Percentiles rank a stretch among this genome's conserved stretches.
These are phyloP conservation scores for Adansonia digitata DNA, from an alignment of 345 rosid genomes.

Conservation along the genomic window DNA sequence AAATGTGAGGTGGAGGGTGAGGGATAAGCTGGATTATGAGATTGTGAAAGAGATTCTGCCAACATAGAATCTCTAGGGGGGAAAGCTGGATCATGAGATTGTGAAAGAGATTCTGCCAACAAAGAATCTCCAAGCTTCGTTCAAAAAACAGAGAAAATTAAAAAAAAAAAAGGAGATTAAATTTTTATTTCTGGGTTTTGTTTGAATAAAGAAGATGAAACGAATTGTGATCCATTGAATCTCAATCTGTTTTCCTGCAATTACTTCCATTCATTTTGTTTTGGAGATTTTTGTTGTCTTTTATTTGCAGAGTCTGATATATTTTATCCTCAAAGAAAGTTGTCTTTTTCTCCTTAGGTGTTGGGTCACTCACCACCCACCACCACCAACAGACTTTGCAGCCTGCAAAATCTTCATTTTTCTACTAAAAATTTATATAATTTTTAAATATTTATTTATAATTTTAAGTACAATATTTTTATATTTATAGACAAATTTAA, in stretches of 20 bases:
- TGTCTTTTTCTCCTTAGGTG: slow-evolving; percentile 40
- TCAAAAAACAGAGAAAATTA: not conserved
- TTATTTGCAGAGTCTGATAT: slow-evolving; percentile 3
- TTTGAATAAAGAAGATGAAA: slow-evolving; percentile 12
- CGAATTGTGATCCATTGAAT: slow-evolving; percentile 56
- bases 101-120: slow-evolving; percentile 69
- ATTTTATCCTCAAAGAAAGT: slow-evolving; percentile 4
- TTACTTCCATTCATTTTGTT: slow-evolving; percentile 51
- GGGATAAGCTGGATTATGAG: slow-evolving; percentile 47
- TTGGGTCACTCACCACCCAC: slow-evolving; percentile 34
- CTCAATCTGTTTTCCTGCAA: slow-evolving; percentile 52
- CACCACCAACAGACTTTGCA: slow-evolving; percentile 28
- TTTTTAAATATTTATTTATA: not conserved
- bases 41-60: slow-evolving; percentile 64
- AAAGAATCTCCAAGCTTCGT: slow-evolving; percentile 23
- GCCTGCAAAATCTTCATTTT: not conserved
- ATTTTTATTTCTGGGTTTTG: slow-evolving; percentile 9
- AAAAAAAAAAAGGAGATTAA: not conserved
- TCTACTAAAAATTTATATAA: not conserved
- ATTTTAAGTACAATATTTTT: no score
- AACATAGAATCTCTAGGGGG: slow-evolving; percentile 34
- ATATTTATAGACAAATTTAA: slow-evolving; percentile 18
- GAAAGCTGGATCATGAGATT: slow-evolving; percentile 18
- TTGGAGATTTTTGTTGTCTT: slow-evolving; percentile 9
- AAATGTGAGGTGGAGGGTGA: slow-evolving; percentile 10